These are phyloP conservation scores for Annulohypoxylon nitens DNA, from an alignment of 495 filamentous ascomycete genomes.

Conservation along the genomic window DNA sequence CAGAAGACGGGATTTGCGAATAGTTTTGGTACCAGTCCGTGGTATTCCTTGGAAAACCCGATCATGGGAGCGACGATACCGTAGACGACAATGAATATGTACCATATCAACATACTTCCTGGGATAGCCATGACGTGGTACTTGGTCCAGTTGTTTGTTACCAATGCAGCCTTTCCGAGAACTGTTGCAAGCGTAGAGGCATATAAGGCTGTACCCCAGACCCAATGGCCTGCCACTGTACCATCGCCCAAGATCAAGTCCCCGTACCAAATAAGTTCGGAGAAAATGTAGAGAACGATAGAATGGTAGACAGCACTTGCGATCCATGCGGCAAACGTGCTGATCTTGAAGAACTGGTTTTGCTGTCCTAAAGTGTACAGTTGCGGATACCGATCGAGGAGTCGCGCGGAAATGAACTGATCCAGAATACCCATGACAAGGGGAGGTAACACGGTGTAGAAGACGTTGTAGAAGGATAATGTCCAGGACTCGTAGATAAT, in stretches of 20 bases:
- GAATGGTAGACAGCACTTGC: slow-evolving; percentile 96
- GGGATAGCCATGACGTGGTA: slow-evolving; percentile 97
- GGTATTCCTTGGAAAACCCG: slow-evolving; percentile 85
- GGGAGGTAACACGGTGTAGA: slow-evolving; percentile 95
- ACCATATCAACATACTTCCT: slow-evolving; percentile 91
- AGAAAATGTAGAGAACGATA: slow-evolving; percentile 87
- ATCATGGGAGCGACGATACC: slow-evolving; percentile 90
- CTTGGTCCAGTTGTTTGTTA: slow-evolving; percentile 99
- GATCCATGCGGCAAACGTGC: slow-evolving; percentile 94
- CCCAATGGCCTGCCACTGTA: slow-evolving; percentile 90
- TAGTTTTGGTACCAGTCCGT: slow-evolving; percentile 82
- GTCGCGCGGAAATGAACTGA: slow-evolving; percentile 94
- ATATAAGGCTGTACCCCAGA: slow-evolving; percentile 95
- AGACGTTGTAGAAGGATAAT: slow-evolving; percentile 98
- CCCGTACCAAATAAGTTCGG: slow-evolving; percentile 80
- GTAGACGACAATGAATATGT: slow-evolving; percentile 90
- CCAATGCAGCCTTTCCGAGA: slow-evolving; percentile 92
- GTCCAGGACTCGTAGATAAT: slow-evolving; percentile 99
- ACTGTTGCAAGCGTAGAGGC: slow-evolving; percentile 91
- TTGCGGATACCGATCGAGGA: slow-evolving; percentile 98
- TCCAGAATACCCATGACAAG: slow-evolving; percentile 97
- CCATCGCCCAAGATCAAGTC: slow-evolving; percentile 83
- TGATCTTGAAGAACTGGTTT: slow-evolving; percentile 90
- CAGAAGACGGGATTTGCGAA: slow-evolving; percentile 90
- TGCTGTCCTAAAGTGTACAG: slow-evolving; percentile 94